Percentiles rank a stretch among this genome's conserved stretches.
These are phyloP conservation scores for Ceratobasidium sp. DNA, from an alignment of 1,284 basidiomycete genomes.

Conservation along the genomic window DNA sequence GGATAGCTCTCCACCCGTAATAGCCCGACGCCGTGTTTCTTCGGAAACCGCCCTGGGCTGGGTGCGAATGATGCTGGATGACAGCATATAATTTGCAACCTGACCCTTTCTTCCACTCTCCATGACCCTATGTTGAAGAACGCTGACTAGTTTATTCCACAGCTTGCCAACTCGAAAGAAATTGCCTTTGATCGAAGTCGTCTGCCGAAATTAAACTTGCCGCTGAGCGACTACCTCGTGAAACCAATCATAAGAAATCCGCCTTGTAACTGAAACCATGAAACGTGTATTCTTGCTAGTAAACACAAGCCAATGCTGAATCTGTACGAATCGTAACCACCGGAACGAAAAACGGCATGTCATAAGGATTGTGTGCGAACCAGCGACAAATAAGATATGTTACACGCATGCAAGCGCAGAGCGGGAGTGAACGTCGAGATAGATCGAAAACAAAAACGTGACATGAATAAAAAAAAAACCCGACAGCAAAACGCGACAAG, in stretches of 20 bases:
- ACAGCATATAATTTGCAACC: constrained; percentile 33
- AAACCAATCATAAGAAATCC: too few species aligned
- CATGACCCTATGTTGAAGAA: neutral
- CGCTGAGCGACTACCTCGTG: too few species aligned
- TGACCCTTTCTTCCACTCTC: neutral
- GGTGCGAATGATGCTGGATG: constrained; percentile 36
- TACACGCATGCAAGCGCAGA: constrained; percentile 20
- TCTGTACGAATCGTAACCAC: neutral
- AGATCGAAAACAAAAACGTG: neutral
- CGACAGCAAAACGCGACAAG: neutral
- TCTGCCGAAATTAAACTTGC: too few species aligned
- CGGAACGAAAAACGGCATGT: constrained; percentile 2
- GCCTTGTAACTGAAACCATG: too few species aligned
- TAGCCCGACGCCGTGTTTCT: constrained; percentile 17
- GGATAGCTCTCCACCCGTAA: constrained; percentile 26
- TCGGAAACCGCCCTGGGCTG: constrained; percentile 20
- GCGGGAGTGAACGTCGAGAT: neutral
- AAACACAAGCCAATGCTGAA: neutral
- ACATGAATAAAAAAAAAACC: neutral
- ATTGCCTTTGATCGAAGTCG: too few species aligned
- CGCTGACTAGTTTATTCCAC: neutral
- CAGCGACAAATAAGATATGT: constrained; percentile 19
- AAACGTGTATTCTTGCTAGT: too few species aligned
- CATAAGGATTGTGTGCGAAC: constrained; percentile 28
- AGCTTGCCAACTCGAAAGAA: too few species aligned